Base-by-base conservation (phyloP, 768 basidiomycete species). In the Polyporus arcularius region DNA sequence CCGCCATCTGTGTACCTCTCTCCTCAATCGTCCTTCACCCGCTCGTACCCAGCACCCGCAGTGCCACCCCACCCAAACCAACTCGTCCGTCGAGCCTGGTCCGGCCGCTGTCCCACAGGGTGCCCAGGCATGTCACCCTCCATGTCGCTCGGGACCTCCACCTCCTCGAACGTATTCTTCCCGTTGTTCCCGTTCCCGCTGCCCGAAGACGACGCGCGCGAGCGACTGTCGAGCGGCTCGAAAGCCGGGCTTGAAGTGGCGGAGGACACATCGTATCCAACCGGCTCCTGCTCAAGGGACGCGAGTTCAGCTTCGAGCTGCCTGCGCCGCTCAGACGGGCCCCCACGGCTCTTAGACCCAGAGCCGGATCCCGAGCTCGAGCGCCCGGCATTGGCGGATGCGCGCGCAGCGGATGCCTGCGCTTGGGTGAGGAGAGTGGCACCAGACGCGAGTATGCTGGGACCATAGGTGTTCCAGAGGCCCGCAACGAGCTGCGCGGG, bases 381-480 rank as follows among this genome's bases (percentile, higher is more conserved):
- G 57, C 55, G 3, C 18, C 51, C 49, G 15, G 62, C 53, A 48
- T 58, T 63, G 52, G 61, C 56, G 4, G 63, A 55, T 4, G 61
- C 60, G 52, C 76, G 61, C 38, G 74, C 68, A 0, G 83, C 74
- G 16, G 77, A 74, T 0, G 76, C 74, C 12, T 82, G 75, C 21
- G 82, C 76, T 61, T 86, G 84, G 16, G 78, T 78, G 14, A 92
- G 72, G 4, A 92, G 70, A 2, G 84, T 82, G 0, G 88, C 80
- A 18, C 90, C 88, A 1, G 84, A 81, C 3, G 88, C 89, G 12
- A 93, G 66, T 45, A 93, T 79, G 3, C 80, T 70, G 0, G 92
- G 92, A 1, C 90, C 92, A 62, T 91, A 94, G 2, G 85, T 82
- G n/a, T 79, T 78, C 92, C 92, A 94, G 15, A 94, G 76, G 0